Conservation (phyloP, 140 eudicot species). For the Anethum foeniculum region DNA sequence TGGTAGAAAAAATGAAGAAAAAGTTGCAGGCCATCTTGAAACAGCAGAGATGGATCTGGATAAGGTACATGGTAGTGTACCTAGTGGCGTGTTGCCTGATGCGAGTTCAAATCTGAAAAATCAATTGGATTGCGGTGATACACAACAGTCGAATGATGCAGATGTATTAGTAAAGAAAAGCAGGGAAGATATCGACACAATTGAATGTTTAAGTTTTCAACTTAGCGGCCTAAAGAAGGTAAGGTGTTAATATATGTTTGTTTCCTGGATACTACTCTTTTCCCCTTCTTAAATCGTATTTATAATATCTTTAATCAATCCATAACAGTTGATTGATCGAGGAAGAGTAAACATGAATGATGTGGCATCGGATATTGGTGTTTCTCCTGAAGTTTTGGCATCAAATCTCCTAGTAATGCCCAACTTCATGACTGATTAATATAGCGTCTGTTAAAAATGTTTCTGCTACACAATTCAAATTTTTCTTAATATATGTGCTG, state of each 20-base stretch:
- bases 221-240: conserved; percentile 61
- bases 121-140: conserved; percentile 31
- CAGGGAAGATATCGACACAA: conserved; percentile 31
- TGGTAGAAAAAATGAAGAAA: conserved; percentile 36
- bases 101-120: conserved; percentile 21
- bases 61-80: conserved; percentile 22
- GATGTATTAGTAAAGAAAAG: conserved; percentile 25
- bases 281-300: background rate
- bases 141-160: conserved; percentile 20
- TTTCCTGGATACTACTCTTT: conserved; percentile 4
- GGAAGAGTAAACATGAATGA: conserved; percentile 63
- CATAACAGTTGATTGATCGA: conserved; percentile 49
- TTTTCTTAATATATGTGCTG: background rate
- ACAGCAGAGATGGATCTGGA: conserved; percentile 22
- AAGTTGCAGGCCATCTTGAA: conserved; percentile 17
- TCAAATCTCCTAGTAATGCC: conserved; percentile 51
- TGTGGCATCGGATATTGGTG: conserved; percentile 68
- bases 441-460: background rate
- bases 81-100: conserved; percentile 33
- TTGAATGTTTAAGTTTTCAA: conserved; percentile 32
- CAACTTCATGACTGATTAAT: conserved; percentile 8
- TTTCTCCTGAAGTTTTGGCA: conserved; percentile 50
- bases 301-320: conserved; percentile 3
- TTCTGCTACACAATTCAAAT: background rate
- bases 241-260: conserved; percentile 39